These are phyloP conservation scores for Paspalum vaginatum DNA, from an alignment of 176 grass and related monocot species.

Conservation along the genomic window DNA sequence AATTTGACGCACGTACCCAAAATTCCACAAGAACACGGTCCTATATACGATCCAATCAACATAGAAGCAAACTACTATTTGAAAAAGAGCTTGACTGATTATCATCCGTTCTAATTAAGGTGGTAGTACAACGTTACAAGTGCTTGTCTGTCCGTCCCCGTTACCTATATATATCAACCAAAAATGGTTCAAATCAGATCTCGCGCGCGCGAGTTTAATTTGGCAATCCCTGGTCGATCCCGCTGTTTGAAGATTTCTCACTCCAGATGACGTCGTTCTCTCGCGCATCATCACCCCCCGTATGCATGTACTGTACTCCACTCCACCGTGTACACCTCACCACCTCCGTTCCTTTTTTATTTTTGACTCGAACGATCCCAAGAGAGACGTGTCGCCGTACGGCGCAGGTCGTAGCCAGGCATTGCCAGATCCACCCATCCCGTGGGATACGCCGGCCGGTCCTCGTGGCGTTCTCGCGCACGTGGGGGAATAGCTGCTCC, in stretches of 20 bases:
- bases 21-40: neutral
- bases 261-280: constrained; percentile 9
- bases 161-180: too few species aligned
- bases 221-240: neutral
- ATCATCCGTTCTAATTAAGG: too few species aligned
- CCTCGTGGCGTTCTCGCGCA: neutral
- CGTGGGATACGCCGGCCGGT: constrained; percentile 22
- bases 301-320: neutral
- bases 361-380: constrained; percentile 18
- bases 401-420: neutral
- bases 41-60: neutral
- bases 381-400: constrained; percentile 26
- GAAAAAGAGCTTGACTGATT: too few species aligned
- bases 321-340: constrained; percentile 1
- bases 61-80: neutral
- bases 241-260: neutral
- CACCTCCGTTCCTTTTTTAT: neutral
- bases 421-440: neutral
- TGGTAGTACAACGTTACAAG: too few species aligned
- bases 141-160: too few species aligned
- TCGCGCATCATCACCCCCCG: neutral
- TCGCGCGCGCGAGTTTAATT: too few species aligned
- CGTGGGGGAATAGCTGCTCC: constrained; percentile 40
- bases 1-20: neutral
- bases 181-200: too few species aligned